Base-by-base conservation (phyloP, 2,329 filamentous ascomycete species). In the Bipolaris cookei region DNA sequence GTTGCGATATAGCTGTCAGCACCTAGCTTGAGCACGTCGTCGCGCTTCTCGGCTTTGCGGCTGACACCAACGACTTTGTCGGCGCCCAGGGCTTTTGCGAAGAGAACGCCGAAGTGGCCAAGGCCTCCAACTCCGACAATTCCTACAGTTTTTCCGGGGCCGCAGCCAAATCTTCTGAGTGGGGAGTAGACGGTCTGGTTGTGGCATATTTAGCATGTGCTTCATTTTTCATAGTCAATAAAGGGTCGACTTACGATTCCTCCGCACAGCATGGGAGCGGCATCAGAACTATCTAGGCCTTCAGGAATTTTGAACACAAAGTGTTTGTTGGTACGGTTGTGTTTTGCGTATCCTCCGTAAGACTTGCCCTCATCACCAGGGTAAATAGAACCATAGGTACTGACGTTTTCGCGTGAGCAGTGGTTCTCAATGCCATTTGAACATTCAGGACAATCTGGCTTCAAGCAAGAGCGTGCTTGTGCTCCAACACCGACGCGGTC, bases 241-340 rank as follows among this genome's bases (percentile, higher is more conserved):
- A 13, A 18, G 13, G 13, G 2, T n/a, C 13, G 4, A 48, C 45
- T 28, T 48, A 48, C 45, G 62, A 95, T 82, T 59, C 92, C 91
- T 39, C 90, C 91, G 76, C 91, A 96, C 63, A 95, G 83, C 88
- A 93, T 91, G 5, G 90, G 90, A 1, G 90, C 91, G 1, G 88
- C 90, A 43, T 87, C 77, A 23, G 74, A 77, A 50, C 74, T 79
- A 60, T 79, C 70, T 41, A 95, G 83, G 39, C 81, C 84, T 14
- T 92, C 90, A n/a, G 91, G 91, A 59, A 96, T 93, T 64, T 88
- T 88, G 74, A 86, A 82, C 10, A 82, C 82, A 71, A 84, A 93
- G 79, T 91, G 88, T 76, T 91, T 88, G 75, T 93, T 89, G 1
- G 87, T 86, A 62, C 89, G 83, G 39, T 90, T 83, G 72, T 91